A percentile compares a stretch with the other conserved stretches of the same genome.
Evolutionary conservation across 1,284 basidiomycete species (phyloP).

Genomic region (Marasmius fiardii): DNA sequence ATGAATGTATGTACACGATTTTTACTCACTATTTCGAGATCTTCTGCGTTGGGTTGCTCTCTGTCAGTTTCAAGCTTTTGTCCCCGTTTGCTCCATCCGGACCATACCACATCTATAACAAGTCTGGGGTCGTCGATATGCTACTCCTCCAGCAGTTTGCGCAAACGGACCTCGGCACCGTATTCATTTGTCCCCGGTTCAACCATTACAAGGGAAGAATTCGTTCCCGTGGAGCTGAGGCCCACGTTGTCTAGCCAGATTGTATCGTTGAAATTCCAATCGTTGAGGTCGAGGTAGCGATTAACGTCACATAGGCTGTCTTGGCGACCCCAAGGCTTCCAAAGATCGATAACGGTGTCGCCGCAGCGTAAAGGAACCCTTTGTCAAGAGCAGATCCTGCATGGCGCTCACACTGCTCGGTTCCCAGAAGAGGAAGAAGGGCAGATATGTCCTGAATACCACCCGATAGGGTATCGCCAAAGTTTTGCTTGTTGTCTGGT

Average conservation of each 20-base stretch:
- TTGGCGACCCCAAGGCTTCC: constrained; percentile 10
- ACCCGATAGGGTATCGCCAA: neutral
- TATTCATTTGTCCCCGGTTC: neutral
- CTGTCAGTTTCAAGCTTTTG: no score
- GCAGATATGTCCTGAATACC: constrained; percentile 9
- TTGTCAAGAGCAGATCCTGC: constrained; percentile 8
- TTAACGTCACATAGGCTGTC: constrained; percentile 1
- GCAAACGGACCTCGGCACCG: neutral
- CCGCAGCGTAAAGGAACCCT: constrained; percentile 10
- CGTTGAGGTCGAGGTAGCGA: constrained; percentile 3
- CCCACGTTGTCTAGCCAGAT: neutral
- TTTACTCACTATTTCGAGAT: neutral
- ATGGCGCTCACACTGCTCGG: constrained; percentile 9
- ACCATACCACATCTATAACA: neutral
- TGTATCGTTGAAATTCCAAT: neutral
- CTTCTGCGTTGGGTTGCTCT: no score
- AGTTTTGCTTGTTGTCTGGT: no score
- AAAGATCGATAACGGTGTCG: constrained; percentile 9
- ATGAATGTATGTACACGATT: neutral
- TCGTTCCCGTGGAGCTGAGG: neutral
- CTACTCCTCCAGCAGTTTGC: neutral
- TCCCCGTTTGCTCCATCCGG: neutral
- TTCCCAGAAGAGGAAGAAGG: constrained; percentile 9
- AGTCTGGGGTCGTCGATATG: neutral
- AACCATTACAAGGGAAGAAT: neutral